These are phyloP conservation scores for Kluyveromyces starmeri DNA, from an alignment of 805 yeast genomes.

Conservation along the genomic window DNA sequence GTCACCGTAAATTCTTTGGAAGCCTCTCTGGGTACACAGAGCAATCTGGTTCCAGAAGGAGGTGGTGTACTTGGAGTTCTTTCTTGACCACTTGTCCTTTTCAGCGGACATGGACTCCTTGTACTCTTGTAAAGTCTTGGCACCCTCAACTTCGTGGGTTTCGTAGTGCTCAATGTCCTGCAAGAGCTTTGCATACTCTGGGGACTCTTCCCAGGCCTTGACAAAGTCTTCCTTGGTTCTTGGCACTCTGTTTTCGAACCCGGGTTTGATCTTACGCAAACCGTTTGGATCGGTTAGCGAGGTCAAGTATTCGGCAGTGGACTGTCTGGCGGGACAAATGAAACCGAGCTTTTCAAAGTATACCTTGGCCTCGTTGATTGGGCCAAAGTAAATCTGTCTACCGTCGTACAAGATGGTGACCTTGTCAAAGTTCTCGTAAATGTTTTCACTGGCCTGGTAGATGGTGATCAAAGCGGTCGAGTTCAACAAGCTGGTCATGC, in stretches of 20 bases:
- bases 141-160: constrained; percentile 18
- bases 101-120: constrained; percentile 23
- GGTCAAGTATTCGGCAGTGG: constrained; percentile 56
- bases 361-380: constrained; percentile 36
- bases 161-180: constrained; percentile 35
- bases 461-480: constrained; percentile 52
- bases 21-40: constrained; percentile 41
- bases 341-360: constrained; percentile 52
- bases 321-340: constrained; percentile 46
- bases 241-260: constrained; percentile 44
- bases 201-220: constrained; percentile 35
- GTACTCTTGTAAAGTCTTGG: constrained; percentile 30
- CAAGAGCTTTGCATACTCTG: constrained; percentile 30
- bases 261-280: constrained; percentile 28
- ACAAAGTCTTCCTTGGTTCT: constrained; percentile 49
- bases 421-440: constrained; percentile 45
- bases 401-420: constrained; percentile 47
- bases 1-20: constrained; percentile 50
- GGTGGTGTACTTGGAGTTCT: constrained; percentile 21
- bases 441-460: constrained; percentile 51
- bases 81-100: constrained; percentile 18
- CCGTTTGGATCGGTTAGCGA: constrained; percentile 53
- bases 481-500: constrained; percentile 40
- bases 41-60: constrained; percentile 38
- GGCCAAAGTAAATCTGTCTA: constrained; percentile 49